Percentiles rank a stretch among this genome's conserved stretches.
These are phyloP conservation scores for Salix suchowensis DNA, from an alignment of 345 rosid species.

Conservation along the genomic window DNA sequence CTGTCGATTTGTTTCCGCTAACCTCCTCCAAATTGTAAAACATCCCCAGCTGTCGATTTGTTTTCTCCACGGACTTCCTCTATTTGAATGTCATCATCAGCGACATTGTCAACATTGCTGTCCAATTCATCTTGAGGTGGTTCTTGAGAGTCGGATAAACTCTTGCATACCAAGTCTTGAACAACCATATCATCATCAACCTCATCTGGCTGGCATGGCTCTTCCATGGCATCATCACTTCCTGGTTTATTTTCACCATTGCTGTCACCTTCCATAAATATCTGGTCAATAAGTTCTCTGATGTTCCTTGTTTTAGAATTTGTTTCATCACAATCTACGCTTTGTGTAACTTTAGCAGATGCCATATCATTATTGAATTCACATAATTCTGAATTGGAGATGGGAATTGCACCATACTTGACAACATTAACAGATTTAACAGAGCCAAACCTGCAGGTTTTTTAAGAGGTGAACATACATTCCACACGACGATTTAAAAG, in stretches of 20 bases:
- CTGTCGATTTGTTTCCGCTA: constrained; percentile 16
- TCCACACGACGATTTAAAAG: not conserved
- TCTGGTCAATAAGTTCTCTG: constrained; percentile 12
- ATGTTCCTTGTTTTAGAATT: constrained; percentile 20
- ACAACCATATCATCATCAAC: constrained; percentile 18
- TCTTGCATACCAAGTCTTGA: constrained; percentile 14
- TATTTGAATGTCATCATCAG: constrained; percentile 7
- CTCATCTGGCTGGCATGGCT: constrained; percentile 21
- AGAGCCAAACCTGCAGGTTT: constrained; percentile 78
- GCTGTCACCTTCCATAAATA: constrained; percentile 12
- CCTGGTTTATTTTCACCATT: constrained; percentile 21
- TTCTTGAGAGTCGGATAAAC: constrained; percentile 6
- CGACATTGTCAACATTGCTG: constrained; percentile 11
- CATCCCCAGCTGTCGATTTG: constrained; percentile 12
- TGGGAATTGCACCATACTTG: constrained; percentile 28
- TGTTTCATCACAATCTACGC: constrained; percentile 14
- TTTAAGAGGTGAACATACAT: constrained; percentile 7
- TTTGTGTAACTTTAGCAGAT: constrained; percentile 15
- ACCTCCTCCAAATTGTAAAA: constrained; percentile 12
- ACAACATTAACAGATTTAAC: constrained; percentile 68
- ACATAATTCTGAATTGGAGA: constrained; percentile 14
- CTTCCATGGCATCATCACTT: constrained; percentile 19
- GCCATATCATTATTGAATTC: constrained; percentile 17
- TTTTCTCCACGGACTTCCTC: constrained; percentile 7
- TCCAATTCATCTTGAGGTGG: constrained; percentile 23